Base-by-base conservation (phyloP, 208 protist species). In the Acanthamoeba divionensis region DNA sequence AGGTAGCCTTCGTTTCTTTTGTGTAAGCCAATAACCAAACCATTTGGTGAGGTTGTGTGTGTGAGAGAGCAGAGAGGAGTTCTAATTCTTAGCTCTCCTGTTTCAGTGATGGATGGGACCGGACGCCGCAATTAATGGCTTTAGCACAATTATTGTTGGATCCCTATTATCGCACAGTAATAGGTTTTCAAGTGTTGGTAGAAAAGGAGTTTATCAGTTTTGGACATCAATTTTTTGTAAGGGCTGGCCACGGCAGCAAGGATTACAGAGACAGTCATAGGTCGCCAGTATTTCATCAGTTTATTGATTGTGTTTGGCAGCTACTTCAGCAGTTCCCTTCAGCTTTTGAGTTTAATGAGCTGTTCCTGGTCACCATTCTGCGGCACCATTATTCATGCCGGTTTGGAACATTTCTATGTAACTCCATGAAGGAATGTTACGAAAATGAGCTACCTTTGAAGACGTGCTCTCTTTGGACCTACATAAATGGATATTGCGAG, bases 121-220 rank as follows among this genome's bases (percentile, higher is more conserved):
- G 93, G 7, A 99, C 98, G 5, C 91, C 97, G 54, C 97, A 98
- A 92, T 95, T 96, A 83, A 92, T 77, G 4, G 90, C 93, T 12
- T 90, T 97, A 7, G 94, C 97, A 24, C 95, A 96, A 94, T 71
- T 99, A 1, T 80, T 98, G 29, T 67, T 99, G 0, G 98, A 99
- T 77, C 97, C 98, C 2, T 98, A 97, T 92, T 98, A 98, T 91
- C 95, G 98, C 67, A 99, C 98, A 48, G 66, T 75, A 44, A 18
- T 95, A 18, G 98, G 98, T 8, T 98, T 99, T 21, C 38, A 15
- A 1, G 29, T 91, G 87, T 89, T 96, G 15, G 93, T 98, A 15
- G 97, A 99, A 91, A 98, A 98, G 89, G 98, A 99, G 77, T 99
- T 98, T 93, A 93, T 96, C 41, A 92, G 93, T 1, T 97, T 97